phyloP scores from a whole-genome alignment of 257 asterid species.

The Sherardia arvensis region DNA sequence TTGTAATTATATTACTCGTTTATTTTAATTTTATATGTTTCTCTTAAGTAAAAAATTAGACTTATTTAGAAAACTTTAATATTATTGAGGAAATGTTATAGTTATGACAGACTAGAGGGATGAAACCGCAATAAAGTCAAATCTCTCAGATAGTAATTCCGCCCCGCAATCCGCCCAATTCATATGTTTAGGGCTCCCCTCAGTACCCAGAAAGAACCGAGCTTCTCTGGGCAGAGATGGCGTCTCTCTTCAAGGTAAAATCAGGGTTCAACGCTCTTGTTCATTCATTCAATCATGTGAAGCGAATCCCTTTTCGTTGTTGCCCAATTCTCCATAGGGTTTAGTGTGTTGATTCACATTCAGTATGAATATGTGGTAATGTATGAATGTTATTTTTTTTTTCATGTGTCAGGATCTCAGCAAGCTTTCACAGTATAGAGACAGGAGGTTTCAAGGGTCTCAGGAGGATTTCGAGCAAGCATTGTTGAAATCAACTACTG shows the following conservation, averaged over 20 bases:
- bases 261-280: neutral
- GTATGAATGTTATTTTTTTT: neutral
- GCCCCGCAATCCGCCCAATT: neutral
- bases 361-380: neutral
- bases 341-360: neutral
- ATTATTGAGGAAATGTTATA: neutral
- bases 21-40: too few relatives aligned
- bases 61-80: too few relatives aligned
- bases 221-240: slow-evolving; percentile 12
- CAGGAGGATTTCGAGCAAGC: slow-evolving; percentile 92
- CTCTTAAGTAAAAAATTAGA: too few relatives aligned
- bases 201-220: neutral
- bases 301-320: neutral
- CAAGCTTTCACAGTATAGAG: slow-evolving; percentile 84
- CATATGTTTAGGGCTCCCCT: neutral
- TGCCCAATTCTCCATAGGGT: neutral
- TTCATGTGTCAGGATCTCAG: slow-evolving; percentile 50
- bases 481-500: slow-evolving; percentile 56
- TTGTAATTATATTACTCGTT: too few relatives aligned
- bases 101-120: neutral
- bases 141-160: neutral
- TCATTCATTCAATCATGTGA: neutral
- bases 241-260: slow-evolving; percentile 32
- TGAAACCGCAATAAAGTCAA: neutral
- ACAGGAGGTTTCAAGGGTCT: slow-evolving; percentile 81